These are phyloP conservation scores for Paramecium caudatum DNA, from an alignment of 73 alveolate genomes.

Conservation along the genomic window DNA sequence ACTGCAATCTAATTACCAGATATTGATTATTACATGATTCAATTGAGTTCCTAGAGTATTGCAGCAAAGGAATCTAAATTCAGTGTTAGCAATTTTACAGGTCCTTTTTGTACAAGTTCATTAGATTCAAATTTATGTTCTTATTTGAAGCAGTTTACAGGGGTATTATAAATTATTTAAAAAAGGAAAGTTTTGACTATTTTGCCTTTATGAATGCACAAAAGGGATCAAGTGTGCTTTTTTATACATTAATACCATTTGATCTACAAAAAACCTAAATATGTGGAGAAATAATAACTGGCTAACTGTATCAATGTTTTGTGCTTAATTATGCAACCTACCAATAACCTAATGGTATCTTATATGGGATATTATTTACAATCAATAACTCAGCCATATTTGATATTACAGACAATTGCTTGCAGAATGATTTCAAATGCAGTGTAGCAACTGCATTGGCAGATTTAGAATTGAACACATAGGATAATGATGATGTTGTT, in stretches of 20 bases:
- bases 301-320: not conserved
- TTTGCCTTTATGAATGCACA: not conserved
- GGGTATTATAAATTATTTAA: too few relatives aligned
- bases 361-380: not conserved
- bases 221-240: not conserved
- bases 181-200: not conserved
- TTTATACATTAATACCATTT: constrained; percentile 8
- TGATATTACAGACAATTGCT: not conserved
- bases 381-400: constrained; percentile 1
- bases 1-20: not conserved
- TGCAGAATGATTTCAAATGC: not conserved
- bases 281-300: not conserved
- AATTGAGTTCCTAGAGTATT: not conserved
- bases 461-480: not conserved
- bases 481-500: not conserved
- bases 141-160: too few relatives aligned
- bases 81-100: too few relatives aligned
- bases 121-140: too few relatives aligned
- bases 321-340: not conserved
- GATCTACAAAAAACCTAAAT: not conserved
- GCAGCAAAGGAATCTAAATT: not conserved
- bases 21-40: not conserved
- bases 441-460: not conserved
- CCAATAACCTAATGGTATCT: constrained; percentile 1
- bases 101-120: not conserved